A percentile compares a stretch with the other conserved stretches of the same genome.
Evolutionary conservation across 2,329 filamentous ascomycete species (phyloP).

Genomic region (Paecilomyces sp.): DNA sequence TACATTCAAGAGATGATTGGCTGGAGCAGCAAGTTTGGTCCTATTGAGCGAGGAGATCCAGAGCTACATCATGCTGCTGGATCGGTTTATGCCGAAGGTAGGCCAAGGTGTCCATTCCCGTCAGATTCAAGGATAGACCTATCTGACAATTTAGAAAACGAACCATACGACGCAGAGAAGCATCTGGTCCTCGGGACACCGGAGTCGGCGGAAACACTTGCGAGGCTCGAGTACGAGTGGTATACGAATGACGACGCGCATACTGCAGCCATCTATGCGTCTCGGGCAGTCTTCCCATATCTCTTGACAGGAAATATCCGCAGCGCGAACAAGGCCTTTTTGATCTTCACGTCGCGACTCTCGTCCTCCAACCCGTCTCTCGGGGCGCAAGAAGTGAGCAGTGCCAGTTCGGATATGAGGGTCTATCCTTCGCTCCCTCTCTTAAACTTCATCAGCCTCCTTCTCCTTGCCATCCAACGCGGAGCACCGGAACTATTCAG

Average conservation of each 20-base stretch:
- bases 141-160: conserved; percentile 56
- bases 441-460: conserved; percentile 83
- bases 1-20: conserved; percentile 79
- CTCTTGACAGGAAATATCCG: conserved; percentile 84
- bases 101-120: conserved; percentile 7
- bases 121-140: conserved; percentile 1
- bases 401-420: conserved; percentile 63
- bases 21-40: conserved; percentile 81
- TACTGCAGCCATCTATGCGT: conserved; percentile 77
- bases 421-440: conserved; percentile 90
- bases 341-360: conserved; percentile 65
- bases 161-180: conserved; percentile 86
- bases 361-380: conserved; percentile 52
- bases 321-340: conserved; percentile 75
- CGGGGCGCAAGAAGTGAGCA: conserved; percentile 74
- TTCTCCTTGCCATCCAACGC: conserved; percentile 77
- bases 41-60: conserved; percentile 84
- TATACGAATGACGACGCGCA: conserved; percentile 84
- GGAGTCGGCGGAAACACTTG: conserved; percentile 74
- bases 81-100: conserved; percentile 74
- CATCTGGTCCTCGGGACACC: conserved; percentile 84
- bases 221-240: conserved; percentile 85
- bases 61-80: conserved; percentile 92
- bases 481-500: conserved; percentile 71
- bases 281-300: conserved; percentile 82